Base-by-base conservation (phyloP, 345 rosid genomes). In the Populus euphratica region DNA sequence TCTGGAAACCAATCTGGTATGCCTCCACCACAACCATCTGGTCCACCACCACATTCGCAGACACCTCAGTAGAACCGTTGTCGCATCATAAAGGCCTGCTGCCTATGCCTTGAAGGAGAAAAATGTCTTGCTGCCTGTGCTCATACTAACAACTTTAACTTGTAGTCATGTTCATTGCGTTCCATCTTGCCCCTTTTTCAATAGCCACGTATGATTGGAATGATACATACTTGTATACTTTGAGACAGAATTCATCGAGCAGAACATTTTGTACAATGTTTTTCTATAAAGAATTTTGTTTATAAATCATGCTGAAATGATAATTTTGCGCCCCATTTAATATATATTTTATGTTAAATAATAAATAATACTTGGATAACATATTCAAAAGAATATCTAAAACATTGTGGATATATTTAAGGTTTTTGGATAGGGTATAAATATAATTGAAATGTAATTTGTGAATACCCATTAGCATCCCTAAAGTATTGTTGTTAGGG, bases 31-130 rank as follows among this genome's bases (percentile, higher is more conserved):
- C 84, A 75, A 0, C 85, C 89, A 4, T 80, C 90, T 1, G 93
- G 93, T 52, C 93, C 91, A 25, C 88, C 91, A 13, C 87, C 86
- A 4, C 94, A 87, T 78, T 86, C 85, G 43, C 90, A 89, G 76
- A 73, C 75, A 16, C 89, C 82, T 17, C 86, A 83, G 56, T 86
- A 83, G 84, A 17, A 44, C 73, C 23, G 2, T 77, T 7, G 43
- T 73, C 25, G 47, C 59, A 17, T 41, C 54, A 17, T 61, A 14
- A 59, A 12, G 21, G 13, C 12, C 76, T 12, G 39, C 43, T 47
- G 21, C 71, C 59, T 17, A 13, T 35, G 25, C 6, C 21, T 52
- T 11, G 43, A 43, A 25, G 68, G 4, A 10, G 41, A 62, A 39
- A 17, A 17, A 43, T 35, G 11, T 12, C 36, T 31, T 63, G 43